These are phyloP conservation scores for Halteria grandinella DNA, from an alignment of 73 alveolate genomes.

Conservation along the genomic window DNA sequence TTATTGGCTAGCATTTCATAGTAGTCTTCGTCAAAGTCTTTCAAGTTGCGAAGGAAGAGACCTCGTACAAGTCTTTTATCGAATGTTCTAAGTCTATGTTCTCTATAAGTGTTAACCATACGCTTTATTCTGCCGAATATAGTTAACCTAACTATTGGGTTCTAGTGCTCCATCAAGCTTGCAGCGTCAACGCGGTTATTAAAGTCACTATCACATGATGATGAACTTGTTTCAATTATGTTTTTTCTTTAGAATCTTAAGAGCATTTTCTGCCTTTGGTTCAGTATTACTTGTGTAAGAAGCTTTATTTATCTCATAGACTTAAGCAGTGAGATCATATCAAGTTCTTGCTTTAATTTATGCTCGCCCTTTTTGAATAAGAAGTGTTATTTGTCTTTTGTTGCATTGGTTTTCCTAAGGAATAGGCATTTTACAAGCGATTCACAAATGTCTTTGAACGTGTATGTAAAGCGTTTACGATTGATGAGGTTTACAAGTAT, in stretches of 20 bases:
- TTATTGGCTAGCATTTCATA: not conserved
- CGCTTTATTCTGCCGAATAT: slow-evolving; percentile 5
- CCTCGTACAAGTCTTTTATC: slow-evolving; percentile 23
- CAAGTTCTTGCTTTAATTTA: not conserved
- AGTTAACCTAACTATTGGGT: slow-evolving; percentile 11
- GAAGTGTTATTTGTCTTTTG: not conserved
- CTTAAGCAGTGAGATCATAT: not conserved
- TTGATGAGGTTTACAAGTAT: slow-evolving; percentile 3
- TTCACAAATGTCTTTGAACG: not conserved
- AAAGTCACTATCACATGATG: not conserved
- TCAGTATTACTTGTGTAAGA: not conserved
- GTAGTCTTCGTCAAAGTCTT: slow-evolving; percentile 30
- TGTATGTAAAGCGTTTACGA: not conserved
- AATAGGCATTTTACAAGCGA: not conserved
- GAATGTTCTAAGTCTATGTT: not conserved
- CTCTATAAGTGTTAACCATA: not conserved
- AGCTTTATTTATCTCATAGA: not conserved
- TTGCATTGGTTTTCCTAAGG: not conserved
- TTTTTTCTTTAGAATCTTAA: not conserved
- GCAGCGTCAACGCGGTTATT: not conserved
- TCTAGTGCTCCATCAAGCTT: slow-evolving; percentile 24
- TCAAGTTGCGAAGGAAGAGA: not conserved
- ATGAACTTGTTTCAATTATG: not conserved
- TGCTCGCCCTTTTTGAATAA: not conserved
- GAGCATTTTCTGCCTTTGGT: not conserved